Conservation (phyloP, 2,329 filamentous ascomycete genomes). For the Fusarium algeriense region DNA sequence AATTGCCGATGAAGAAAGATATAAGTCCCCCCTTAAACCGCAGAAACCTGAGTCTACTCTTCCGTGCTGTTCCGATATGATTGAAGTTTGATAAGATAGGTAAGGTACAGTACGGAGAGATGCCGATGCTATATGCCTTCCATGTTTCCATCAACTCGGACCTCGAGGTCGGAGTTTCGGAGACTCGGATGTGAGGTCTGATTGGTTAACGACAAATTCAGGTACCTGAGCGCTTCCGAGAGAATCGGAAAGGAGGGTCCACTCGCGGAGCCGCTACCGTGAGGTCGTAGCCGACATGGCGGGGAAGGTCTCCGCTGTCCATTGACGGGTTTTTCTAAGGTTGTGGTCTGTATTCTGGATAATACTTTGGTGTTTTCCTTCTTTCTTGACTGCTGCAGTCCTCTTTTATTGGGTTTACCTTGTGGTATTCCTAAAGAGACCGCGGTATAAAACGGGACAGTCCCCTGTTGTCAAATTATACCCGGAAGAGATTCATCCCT, state of each 20-base stretch:
- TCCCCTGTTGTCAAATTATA: neutral
- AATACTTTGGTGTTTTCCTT: too few species aligned
- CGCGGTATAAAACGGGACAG: constrained; percentile 5
- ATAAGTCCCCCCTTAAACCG: constrained; percentile 3
- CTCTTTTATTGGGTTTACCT: too few species aligned
- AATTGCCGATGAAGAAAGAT: neutral
- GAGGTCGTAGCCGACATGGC: constrained; percentile 10
- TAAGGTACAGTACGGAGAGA: constrained; percentile 3
- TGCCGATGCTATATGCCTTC: constrained; percentile 26
- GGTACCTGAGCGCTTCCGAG: constrained; percentile 18
- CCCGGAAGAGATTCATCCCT: neutral
- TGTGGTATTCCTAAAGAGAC: too few species aligned
- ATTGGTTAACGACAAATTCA: constrained; percentile 8
- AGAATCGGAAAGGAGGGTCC: constrained; percentile 8
- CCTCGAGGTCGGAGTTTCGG: constrained; percentile 43
- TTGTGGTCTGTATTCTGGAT: neutral
- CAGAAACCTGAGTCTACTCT: neutral
- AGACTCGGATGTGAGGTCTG: constrained; percentile 32
- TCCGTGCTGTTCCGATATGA: constrained; percentile 23
- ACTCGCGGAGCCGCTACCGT: constrained; percentile 40
- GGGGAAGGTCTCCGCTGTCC: neutral
- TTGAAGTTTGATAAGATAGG: neutral
- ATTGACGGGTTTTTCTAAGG: neutral
- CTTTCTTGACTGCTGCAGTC: too few species aligned
- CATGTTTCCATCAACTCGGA: constrained; percentile 36